phyloP scores from a whole-genome alignment of 331 rosid species.

The Malus hybrid region DNA sequence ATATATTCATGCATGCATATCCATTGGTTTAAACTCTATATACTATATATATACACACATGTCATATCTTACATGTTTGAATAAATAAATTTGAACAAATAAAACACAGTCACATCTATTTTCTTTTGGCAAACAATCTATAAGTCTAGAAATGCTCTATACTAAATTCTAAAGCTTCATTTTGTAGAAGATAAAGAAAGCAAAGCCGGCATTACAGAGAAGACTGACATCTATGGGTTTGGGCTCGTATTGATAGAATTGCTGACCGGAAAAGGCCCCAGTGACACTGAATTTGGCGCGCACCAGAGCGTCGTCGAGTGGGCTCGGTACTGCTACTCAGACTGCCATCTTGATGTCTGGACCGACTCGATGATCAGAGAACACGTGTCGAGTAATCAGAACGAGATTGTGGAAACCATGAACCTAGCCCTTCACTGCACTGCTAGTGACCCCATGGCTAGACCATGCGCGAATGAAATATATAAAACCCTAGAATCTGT shows the following conservation, averaged over 20 bases:
- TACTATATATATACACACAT: not conserved
- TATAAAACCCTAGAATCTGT: conserved; percentile 41
- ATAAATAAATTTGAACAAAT: not conserved
- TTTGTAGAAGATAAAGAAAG: conserved; percentile 38
- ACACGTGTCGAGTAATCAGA: conserved; percentile 22
- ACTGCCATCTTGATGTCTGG: conserved; percentile 69
- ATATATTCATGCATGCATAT: conserved; percentile 17
- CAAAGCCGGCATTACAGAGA: conserved; percentile 39
- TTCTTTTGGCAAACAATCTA: not conserved
- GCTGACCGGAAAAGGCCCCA: conserved; percentile 63
- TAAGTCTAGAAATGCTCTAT: not conserved
- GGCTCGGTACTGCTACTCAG: conserved; percentile 79
- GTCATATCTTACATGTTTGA: not conserved
- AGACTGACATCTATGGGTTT: conserved; percentile 59
- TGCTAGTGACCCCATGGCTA: conserved; percentile 60
- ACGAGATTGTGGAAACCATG: conserved; percentile 67
- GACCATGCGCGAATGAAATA: conserved; percentile 62
- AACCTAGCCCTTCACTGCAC: conserved; percentile 74
- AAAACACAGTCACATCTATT: not conserved
- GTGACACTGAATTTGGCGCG: conserved; percentile 38
- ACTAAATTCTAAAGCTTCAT: not conserved
- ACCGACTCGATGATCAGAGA: conserved; percentile 44
- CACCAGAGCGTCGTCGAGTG: conserved; percentile 61
- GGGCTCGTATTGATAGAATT: conserved; percentile 66
- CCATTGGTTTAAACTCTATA: too few species aligned